Percentiles rank a stretch among this genome's conserved stretches.
Evolutionary conservation across 176 grass and related monocot species (phyloP).

Genomic region (Rhynchospora breviuscula): DNA sequence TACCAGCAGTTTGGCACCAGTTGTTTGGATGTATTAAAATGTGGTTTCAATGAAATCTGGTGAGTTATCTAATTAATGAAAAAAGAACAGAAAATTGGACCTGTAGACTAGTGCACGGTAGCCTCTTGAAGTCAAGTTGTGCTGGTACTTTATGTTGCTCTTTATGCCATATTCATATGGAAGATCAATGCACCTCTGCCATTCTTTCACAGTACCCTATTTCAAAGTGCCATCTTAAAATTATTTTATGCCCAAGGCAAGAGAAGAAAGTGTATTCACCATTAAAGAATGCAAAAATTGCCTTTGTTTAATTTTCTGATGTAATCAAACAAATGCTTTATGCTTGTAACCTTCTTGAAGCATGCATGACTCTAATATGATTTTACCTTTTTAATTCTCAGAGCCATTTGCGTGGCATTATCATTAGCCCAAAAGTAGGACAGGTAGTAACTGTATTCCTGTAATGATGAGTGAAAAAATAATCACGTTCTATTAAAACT

Average conservation of each 20-base stretch:
- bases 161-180: conserved; percentile 15
- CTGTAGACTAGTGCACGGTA: conserved; percentile 45
- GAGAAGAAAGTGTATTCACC: neutral
- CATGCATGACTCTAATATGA: neutral
- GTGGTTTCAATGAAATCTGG: no score
- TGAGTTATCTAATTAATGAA: neutral
- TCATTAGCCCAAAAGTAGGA: conserved; percentile 51
- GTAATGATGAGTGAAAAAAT: neutral
- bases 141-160: conserved; percentile 45
- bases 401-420: conserved; percentile 17
- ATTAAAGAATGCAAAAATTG: neutral
- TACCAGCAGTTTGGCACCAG: no score
- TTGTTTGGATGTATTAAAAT: no score
- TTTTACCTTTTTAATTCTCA: conserved; percentile 41
- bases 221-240: neutral
- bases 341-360: neutral
- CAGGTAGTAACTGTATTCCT: conserved; percentile 41
- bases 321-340: neutral
- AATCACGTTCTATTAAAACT: neutral
- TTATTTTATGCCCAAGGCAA: neutral
- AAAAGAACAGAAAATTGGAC: neutral
- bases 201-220: conserved; percentile 36
- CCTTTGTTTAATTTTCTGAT: neutral
- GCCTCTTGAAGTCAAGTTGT: conserved; percentile 28
- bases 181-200: conserved; percentile 38